Base-by-base conservation (phyloP, 257 asterid genomes). In the Lycium barbarum region DNA sequence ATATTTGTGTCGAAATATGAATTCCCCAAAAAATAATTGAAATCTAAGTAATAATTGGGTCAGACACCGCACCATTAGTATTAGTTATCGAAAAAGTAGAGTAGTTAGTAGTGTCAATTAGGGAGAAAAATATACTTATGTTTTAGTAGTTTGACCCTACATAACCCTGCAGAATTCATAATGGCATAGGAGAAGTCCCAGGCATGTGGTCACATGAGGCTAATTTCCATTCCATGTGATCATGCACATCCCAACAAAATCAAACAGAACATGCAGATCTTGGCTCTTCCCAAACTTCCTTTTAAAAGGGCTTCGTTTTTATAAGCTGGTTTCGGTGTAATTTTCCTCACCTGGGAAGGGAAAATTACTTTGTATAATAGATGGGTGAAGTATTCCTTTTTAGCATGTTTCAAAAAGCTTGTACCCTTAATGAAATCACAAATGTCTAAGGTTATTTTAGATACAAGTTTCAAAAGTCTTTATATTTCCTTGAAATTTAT, bases 181-280 rank as follows among this genome's bases (percentile, higher is more conserved):
- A 87, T 87, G 91, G 88, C 91, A 89, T 89, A 88, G 93, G 88
- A 85, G 88, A 85, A 88, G 87, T 74, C 89, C 86, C 22, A 83
- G 81, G 89, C 97, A 92, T 93, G 97, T 92, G 97, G 86, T 82
- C 96, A 93, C 98, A 91, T 92, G 94, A 91, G 85, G 38, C 92
- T 88, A 84, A 84, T 90, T 80, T 80, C 86, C 79, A 84, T 14
- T 86, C 93, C 98, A 94, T 94, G 95, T 93, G 97, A 76, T 71
- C 61, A 33, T 84, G 83, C 79, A 79, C 86, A 88, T 89, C 86
- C 87, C 90, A 85, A 87, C 87, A 83, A 85, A 88, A 92, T 79
- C 86, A 88, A 87, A 83, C 63, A 87, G 51, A 58, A 67, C 73
- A n/a, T 78, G 47, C 45, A 38, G 35, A 36, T 71, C 36, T 78